Base-by-base conservation (phyloP, 768 basidiomycete species). In the Sporobolomyces pararoseus region DNA sequence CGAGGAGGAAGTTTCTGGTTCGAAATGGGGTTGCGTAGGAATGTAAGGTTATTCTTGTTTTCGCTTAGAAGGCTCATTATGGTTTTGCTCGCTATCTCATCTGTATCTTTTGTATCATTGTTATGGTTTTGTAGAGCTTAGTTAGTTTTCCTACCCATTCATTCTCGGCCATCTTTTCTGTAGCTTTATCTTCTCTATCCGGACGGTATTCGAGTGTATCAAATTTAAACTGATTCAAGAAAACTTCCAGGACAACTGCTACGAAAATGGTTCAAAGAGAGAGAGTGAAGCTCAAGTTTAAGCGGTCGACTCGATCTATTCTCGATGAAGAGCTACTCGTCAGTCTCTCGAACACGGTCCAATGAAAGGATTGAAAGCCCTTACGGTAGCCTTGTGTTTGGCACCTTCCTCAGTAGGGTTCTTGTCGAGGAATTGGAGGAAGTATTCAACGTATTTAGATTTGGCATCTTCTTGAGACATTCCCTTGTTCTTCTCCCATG, bases 401-500 rank as follows among this genome's bases (percentile, higher is more conserved):
- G 85, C 83, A 70, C 84, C 80, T 25, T 84, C 84, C 16, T 84
- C 84, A 72, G 84, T 84, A 31, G 77, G 81, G 25, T 80, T 79
- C 53, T 79, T 80, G 61, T 84, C 80, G 76, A 91, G 85, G 76
- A 88, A 79, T 82, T 83, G 81, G 67, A 88, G 69, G 73, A 98
- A 84, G 75, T 85, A 84, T 65, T 84, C 84, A 63, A 95, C 90
- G 76, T 97, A 98, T 78, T 85, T 82, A 71, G 79, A 76, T 80
- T 83, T 81, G 13, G 91, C 90, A 0, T 86, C 87, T 76, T 91
- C 90, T 80, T 86, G 83, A 52, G 85, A 82, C 39, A 79, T 84
- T 47, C 89, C 93, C 81, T 93, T 84, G 71, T 88, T 83, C 3
- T 72, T 77, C 16, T 86, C 84, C 91, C 92, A 96, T 27, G 94